Evolutionary conservation across 2,329 filamentous ascomycete genomes (phyloP), one percentile per base, ranked within the genome.

Genomic region (Aureobasidium subglaciale): DNA sequence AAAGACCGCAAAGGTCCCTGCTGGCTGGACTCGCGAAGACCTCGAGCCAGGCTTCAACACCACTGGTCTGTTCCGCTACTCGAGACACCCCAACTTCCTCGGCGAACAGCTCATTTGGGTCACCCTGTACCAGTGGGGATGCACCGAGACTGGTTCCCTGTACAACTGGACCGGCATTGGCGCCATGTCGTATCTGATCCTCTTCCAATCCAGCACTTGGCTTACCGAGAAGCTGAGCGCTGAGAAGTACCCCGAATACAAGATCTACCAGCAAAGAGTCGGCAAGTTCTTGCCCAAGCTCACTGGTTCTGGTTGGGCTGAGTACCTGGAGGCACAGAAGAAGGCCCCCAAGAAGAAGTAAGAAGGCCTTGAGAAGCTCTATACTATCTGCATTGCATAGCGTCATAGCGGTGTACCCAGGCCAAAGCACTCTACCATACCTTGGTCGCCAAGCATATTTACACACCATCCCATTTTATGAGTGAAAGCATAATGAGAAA

Each of bases 31-130:
- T 0, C 83, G 85, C 62, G 82, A 83, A 58, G 89, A 96, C 54
- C 81, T 99, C 24, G 89, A 96, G 61, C 87, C 92, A 34, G 93
- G 93, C 38, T 99, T 99, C 72, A 79, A 88, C 61, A 86, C 88
- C 8, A 83, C 79, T 4, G 93, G 93, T 0, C 76, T 99, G 7
- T 99, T 88, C 86, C 86, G 84, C 0, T 90, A 85, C 75, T 92
- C 87, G 63, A 82, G 93, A 42, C 95, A 99, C 70, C 93, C 93
- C 45, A 99, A 99, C 71, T 99, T 97, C 67, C 83, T 88, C 5
- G 89, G 88, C 5, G 93, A 99, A 72, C 93, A 97, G 73, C 77
- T 84, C 27, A 84, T 97, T 64, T 99, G 93, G 93, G 78, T 95
- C 54, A 75, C 84, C 8, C 72, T 97, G 52, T 97, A 97, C 70